These are phyloP conservation scores for Cokeromyces recurvatus DNA, from an alignment of 371 early-diverging fungal species.

Conservation along the genomic window DNA sequence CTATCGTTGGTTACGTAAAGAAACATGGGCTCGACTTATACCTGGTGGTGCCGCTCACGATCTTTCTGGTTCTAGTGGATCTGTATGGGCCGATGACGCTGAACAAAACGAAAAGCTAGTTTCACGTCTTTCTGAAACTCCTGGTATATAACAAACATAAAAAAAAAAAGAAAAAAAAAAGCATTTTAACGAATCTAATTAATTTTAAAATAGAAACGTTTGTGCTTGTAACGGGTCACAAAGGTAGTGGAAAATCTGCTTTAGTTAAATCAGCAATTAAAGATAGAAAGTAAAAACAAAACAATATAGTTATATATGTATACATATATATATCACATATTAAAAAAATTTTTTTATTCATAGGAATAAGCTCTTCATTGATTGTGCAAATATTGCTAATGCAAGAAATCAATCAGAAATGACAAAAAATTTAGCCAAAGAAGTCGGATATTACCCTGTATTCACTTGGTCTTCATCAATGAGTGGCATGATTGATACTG, in stretches of 20 bases:
- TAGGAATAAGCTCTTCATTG: constrained; percentile 70
- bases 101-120: constrained; percentile 55
- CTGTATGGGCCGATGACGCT: constrained; percentile 60
- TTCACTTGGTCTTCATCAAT: constrained; percentile 74
- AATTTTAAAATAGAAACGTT: constrained; percentile 62
- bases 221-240: constrained; percentile 55
- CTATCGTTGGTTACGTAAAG: constrained; percentile 61
- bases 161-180: neutral
- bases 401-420: constrained; percentile 69
- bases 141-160: constrained; percentile 37
- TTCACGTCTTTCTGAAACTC: constrained; percentile 62
- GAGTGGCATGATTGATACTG: constrained; percentile 69
- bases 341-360: neutral
- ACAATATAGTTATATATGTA: neutral
- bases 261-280: constrained; percentile 51
- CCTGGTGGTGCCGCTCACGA: neutral
- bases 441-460: constrained; percentile 79
- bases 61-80: neutral
- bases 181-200: neutral
- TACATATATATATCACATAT: neutral
- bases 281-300: constrained; percentile 36
- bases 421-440: constrained; percentile 61
- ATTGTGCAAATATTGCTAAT: constrained; percentile 73
- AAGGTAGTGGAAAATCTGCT: constrained; percentile 57
- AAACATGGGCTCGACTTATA: constrained; percentile 51